Base-by-base conservation (phyloP, 441 rosid genomes). In the Syzygium malaccense region DNA sequence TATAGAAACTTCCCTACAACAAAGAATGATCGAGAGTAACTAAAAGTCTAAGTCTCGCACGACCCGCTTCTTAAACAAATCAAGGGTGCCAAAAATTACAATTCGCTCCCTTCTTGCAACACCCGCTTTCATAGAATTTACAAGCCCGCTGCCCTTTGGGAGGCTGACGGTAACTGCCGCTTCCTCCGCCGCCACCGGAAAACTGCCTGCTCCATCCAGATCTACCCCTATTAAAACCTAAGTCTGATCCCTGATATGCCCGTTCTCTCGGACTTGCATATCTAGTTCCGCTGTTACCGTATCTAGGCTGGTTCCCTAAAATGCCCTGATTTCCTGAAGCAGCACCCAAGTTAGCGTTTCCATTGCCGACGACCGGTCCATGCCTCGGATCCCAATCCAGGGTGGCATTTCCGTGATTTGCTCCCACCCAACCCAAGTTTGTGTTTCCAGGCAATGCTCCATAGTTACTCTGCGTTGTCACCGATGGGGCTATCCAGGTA, bases 71-170 rank as follows among this genome's bases (percentile, higher is more conserved):
- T 56, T 64, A 55, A 90, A 86, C 75, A 90, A 90, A 88, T 95
- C 89, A 93, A 33, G 96, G 98, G 91, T 98, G 99, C 95, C 95
- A 93, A 94, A 87, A 97, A 92, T 94, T 94, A 90, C 99, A 97
- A 25, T 96, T 92, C 55, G 97, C 95, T 83, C 99, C 99, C 92
- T 89, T 97, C 93, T 92, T 97, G 95, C 99, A 96, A 75, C 88
- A 25, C 83, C 99, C 99, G 62, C 71, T 94, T 93, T 93, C 98
- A n/a, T 96, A 88, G 89, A 93, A 97, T 94, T 97, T 98, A 93
- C 99, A 98, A 18, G 95, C 91, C 87, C 95, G 93, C 89, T 91
- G 96, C 93, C 96, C 97, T 94, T 94, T 97, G 90, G 96, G 92
- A 83, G 94, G 92, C 89, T 94, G 90, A 92, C 94, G 91, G 88